phyloP scores from a whole-genome alignment of 73 alveolate species.

The Strombidium stylifer region DNA sequence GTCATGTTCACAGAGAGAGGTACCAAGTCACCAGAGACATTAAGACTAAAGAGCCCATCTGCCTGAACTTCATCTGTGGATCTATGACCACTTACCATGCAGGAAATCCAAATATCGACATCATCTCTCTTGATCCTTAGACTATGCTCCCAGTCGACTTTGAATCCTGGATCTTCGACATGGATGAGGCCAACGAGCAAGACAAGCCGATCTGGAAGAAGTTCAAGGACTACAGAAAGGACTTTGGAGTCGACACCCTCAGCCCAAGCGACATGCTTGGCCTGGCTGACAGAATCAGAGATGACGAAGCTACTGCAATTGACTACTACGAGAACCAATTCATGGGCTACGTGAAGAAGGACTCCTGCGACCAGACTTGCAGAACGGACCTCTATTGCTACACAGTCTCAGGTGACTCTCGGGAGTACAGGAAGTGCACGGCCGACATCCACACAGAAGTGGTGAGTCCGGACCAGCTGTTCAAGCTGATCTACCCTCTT shows the following conservation, averaged over 20 bases:
- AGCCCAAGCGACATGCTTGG: constrained; percentile 18
- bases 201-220: constrained; percentile 30
- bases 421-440: no score
- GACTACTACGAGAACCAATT: neutral
- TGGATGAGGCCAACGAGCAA: constrained; percentile 9
- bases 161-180: constrained; percentile 22
- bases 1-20: constrained; percentile 21
- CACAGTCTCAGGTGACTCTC: neutral
- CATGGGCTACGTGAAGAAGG: neutral
- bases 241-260: constrained; percentile 31
- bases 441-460: no score
- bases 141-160: constrained; percentile 34
- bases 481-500: no score
- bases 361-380: neutral
- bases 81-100: constrained; percentile 28
- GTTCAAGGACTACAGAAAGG: constrained; percentile 27
- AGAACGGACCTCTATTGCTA: neutral
- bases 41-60: constrained; percentile 20
- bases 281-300: constrained; percentile 1
- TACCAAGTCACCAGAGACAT: neutral
- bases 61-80: constrained; percentile 8
- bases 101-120: constrained; percentile 40
- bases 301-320: neutral
- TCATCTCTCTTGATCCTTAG: constrained; percentile 40
- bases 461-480: no score